These are phyloP conservation scores for Ophiocordyceps unilateralis DNA, from an alignment of 2,329 filamentous ascomycete genomes.

Conservation along the genomic window DNA sequence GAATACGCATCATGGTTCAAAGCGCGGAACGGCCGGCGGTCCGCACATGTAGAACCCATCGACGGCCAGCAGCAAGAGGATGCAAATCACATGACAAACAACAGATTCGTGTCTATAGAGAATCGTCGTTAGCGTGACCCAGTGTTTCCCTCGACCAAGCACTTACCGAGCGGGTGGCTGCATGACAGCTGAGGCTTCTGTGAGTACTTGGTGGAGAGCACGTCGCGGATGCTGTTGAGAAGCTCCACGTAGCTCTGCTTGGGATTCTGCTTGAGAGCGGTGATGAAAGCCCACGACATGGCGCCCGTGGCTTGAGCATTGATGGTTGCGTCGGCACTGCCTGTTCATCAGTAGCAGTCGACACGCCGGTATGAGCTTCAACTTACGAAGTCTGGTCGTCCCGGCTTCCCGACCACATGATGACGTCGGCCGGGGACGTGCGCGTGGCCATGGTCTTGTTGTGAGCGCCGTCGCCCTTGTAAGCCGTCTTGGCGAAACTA, in stretches of 20 bases:
- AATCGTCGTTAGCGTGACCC: background rate
- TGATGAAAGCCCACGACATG: slow-evolving; percentile 97
- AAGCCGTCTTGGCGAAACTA: slow-evolving; percentile 74
- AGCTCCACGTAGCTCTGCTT: slow-evolving; percentile 94
- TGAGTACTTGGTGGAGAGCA: slow-evolving; percentile 69
- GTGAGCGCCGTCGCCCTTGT: slow-evolving; percentile 60
- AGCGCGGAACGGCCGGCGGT: too few relatives aligned
- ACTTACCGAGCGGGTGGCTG: slow-evolving; percentile 85
- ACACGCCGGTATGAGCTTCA: too few relatives aligned
- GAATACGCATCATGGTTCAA: too few relatives aligned
- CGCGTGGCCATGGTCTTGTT: slow-evolving; percentile 73
- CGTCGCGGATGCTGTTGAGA: slow-evolving; percentile 85
- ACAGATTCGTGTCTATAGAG: background rate
- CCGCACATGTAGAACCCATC: too few relatives aligned
- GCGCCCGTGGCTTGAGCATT: slow-evolving; percentile 80
- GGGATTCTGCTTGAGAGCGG: slow-evolving; percentile 75
- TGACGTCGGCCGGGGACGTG: slow-evolving; percentile 84
- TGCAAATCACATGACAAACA: background rate
- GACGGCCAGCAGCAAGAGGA: too few relatives aligned
- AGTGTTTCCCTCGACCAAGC: background rate
- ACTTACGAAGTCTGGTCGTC: slow-evolving; percentile 73
- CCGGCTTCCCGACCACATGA: slow-evolving; percentile 97
- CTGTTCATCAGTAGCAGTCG: background rate
- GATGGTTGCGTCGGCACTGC: slow-evolving; percentile 77
- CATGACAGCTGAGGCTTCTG: slow-evolving; percentile 95